phyloP scores from a whole-genome alignment of 2,329 filamentous ascomycete species.

The Hymenoscyphus scutula region DNA sequence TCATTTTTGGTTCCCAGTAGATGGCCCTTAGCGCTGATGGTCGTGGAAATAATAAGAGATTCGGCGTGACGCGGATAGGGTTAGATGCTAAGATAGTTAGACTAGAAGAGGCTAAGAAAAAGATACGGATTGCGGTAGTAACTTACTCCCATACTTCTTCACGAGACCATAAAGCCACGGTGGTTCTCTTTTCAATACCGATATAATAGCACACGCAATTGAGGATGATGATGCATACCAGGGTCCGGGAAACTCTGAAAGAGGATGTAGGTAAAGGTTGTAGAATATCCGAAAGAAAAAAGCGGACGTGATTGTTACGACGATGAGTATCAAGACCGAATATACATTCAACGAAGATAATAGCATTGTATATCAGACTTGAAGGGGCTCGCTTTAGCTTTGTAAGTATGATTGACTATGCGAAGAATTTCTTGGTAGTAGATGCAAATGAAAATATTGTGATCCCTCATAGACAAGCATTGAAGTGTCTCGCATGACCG shows the following conservation, averaged over 20 bases:
- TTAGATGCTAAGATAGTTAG: not conserved
- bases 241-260: not conserved
- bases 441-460: not conserved
- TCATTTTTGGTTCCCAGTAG: not conserved
- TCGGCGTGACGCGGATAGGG: not conserved
- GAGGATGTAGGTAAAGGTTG: not conserved
- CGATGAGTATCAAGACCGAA: not conserved
- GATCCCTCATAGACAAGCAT: not conserved
- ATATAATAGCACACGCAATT: not conserved
- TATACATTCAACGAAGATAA: not conserved
- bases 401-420: not conserved
- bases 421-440: not conserved
- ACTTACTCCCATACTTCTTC: not conserved
- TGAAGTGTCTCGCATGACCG: not conserved
- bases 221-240: not conserved
- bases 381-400: too few relatives aligned
- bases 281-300: not conserved
- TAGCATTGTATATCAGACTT: not conserved
- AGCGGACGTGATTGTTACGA: not conserved
- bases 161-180: not conserved
- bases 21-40: not conserved
- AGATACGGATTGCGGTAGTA: too few relatives aligned
- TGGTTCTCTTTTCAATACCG: not conserved
- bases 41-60: not conserved
- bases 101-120: not conserved